These are phyloP conservation scores for Flaveria ramosissima DNA, from an alignment of 129 eudicot genomes.

Conservation along the genomic window DNA sequence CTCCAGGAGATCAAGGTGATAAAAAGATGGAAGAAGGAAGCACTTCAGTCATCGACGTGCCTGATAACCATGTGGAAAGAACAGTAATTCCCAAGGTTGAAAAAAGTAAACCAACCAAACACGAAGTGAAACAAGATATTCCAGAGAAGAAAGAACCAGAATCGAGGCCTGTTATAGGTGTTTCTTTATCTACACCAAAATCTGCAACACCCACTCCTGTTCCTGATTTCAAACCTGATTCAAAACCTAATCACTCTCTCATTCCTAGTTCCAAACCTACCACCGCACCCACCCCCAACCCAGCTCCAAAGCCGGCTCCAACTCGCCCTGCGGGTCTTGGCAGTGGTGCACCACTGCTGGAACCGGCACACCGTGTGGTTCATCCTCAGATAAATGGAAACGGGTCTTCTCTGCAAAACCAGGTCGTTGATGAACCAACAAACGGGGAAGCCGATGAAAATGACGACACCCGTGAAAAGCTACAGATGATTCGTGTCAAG, in stretches of 20 bases:
- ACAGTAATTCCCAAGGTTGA: slow-evolving; percentile 7
- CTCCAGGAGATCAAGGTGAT: slow-evolving; percentile 18
- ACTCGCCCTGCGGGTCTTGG: slow-evolving; percentile 94
- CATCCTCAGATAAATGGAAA: slow-evolving; percentile 67
- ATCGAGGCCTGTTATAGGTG: slow-evolving; percentile 35
- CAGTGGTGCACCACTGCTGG: slow-evolving; percentile 73
- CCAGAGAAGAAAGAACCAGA: slow-evolving; percentile 35
- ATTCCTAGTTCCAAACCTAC: slow-evolving; percentile 28
- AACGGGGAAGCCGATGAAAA: slow-evolving; percentile 82
- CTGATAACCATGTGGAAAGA: slow-evolving; percentile 13
- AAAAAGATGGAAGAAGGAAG: slow-evolving; percentile 17
- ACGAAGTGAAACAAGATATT: slow-evolving; percentile 34
- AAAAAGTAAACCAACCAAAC: slow-evolving; percentile 29
- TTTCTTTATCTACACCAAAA: slow-evolving; percentile 36
- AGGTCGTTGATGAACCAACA: slow-evolving; percentile 61
- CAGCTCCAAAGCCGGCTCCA: slow-evolving; percentile 40
- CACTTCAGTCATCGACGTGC: slow-evolving; percentile 13
- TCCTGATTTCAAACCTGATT: slow-evolving; percentile 12
- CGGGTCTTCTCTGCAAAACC: slow-evolving; percentile 41
- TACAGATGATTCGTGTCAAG: slow-evolving; percentile 96
- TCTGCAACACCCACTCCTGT: slow-evolving; percentile 15
- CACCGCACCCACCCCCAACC: slow-evolving; percentile 17
- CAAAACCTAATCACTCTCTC: slow-evolving; percentile 26
- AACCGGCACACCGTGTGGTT: slow-evolving; percentile 72
- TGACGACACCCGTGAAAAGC: slow-evolving; percentile 94